These are phyloP conservation scores for Hyaloscypha hepaticicola DNA, from an alignment of 495 filamentous ascomycete species.

Conservation along the genomic window DNA sequence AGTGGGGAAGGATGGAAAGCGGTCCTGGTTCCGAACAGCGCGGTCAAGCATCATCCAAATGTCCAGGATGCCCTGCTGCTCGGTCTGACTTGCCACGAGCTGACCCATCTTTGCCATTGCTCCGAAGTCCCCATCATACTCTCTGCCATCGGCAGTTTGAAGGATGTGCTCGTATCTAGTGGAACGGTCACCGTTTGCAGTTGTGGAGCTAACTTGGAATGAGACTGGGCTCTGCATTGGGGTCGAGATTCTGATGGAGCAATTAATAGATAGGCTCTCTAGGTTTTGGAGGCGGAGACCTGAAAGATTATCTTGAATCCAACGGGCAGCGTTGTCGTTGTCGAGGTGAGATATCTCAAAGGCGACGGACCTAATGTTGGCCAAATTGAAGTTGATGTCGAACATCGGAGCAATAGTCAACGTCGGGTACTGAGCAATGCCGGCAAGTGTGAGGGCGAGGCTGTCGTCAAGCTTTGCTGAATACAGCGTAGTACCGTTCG, in stretches of 20 bases:
- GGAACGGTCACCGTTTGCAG: background rate
- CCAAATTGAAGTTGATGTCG: background rate
- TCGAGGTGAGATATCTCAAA: background rate
- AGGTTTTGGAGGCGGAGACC: background rate
- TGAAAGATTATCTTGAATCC: background rate
- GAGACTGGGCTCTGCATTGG: background rate
- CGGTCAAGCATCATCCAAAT: background rate
- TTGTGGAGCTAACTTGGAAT: background rate
- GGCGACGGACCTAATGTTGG: background rate
- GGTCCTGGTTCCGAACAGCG: background rate
- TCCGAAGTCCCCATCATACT: too few species aligned
- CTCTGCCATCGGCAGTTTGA: too few species aligned
- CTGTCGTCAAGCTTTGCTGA: background rate
- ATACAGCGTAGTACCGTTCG: background rate
- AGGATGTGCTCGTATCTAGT: too few species aligned
- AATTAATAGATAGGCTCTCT: background rate
- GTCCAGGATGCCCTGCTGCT: background rate
- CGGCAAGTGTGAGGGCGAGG: background rate
- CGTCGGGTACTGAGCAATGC: background rate
- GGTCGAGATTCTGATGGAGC: background rate
- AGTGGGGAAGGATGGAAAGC: background rate
- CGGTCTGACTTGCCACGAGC: background rate
- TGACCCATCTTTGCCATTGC: background rate
- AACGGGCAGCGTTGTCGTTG: background rate
- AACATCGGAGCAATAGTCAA: background rate